Percentiles rank a stretch among this genome's conserved stretches.
Conservation (phyloP, 305 asterid genomes). For the Euphrasia arctica region DNA sequence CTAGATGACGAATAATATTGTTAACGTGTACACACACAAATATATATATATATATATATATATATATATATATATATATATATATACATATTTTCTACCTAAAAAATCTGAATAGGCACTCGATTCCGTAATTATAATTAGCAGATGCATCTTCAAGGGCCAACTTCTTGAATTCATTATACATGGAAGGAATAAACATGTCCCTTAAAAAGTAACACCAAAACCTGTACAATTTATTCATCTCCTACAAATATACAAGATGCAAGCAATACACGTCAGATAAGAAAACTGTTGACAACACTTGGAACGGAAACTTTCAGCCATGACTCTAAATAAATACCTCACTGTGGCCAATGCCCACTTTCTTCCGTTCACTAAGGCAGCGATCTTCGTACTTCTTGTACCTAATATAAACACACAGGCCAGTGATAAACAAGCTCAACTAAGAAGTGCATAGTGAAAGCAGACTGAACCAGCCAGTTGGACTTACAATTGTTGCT, state of each 20-base stretch:
- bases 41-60: no score
- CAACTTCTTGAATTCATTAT: slow-evolving; percentile 64
- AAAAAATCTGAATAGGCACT: slow-evolving; percentile 84
- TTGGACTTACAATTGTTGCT: slow-evolving; percentile 69
- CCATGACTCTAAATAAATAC: slow-evolving; percentile 25
- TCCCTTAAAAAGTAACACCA: slow-evolving; percentile 85
- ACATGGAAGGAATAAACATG: slow-evolving; percentile 72
- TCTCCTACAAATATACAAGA: slow-evolving; percentile 66
- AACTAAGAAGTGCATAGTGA: slow-evolving; percentile 2
- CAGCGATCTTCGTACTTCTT: slow-evolving; percentile 58
- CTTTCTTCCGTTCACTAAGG: slow-evolving; percentile 42
- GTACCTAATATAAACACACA: slow-evolving; percentile 49
- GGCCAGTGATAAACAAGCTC: slow-evolving; percentile 3
- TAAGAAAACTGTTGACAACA: slow-evolving; percentile 5
- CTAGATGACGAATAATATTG: slow-evolving; percentile 6
- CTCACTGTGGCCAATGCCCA: slow-evolving; percentile 60
- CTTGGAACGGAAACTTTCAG: slow-evolving; percentile 15
- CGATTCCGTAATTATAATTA: slow-evolving; percentile 72
- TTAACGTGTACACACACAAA: background rate
- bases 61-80: no score
- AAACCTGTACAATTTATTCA: slow-evolving; percentile 85
- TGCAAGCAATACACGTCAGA: slow-evolving; percentile 21
- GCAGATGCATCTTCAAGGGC: slow-evolving; percentile 89
- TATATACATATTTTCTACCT: slow-evolving; percentile 42
- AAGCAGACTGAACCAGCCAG: slow-evolving; percentile 18